These are phyloP conservation scores for Sporothrix globosa DNA, from an alignment of 2,329 filamentous ascomycete genomes.

Conservation along the genomic window DNA sequence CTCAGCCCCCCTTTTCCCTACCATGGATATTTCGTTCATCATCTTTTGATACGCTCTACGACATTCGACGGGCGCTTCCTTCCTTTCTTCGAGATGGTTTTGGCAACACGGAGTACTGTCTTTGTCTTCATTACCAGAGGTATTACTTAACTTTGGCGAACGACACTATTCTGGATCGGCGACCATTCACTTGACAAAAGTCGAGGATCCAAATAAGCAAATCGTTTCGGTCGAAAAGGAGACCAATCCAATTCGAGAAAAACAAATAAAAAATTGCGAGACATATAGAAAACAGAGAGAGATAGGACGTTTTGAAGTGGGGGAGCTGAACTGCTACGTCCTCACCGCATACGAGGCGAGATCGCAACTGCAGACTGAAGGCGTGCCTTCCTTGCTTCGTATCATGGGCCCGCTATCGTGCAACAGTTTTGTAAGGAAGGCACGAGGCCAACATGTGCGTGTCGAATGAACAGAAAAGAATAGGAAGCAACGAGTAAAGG, in stretches of 20 bases:
- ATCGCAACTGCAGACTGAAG: not conserved
- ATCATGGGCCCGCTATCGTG: not conserved
- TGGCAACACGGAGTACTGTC: too few species aligned
- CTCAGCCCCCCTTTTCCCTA: not conserved
- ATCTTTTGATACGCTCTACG: not conserved
- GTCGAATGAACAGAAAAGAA: not conserved
- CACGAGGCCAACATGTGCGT: not conserved
- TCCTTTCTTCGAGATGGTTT: not conserved
- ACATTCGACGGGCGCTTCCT: too few species aligned
- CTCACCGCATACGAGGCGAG: not conserved
- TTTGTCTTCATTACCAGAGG: not conserved
- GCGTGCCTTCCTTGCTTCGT: not conserved
- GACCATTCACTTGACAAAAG: not conserved
- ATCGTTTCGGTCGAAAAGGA: not conserved
- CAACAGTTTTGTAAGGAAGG: not conserved
- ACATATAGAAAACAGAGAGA: not conserved
- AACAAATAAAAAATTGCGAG: not conserved
- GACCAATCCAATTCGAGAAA: not conserved
- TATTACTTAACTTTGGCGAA: not conserved
- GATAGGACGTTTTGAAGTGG: slow-evolving; percentile 13
- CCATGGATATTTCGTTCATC: not conserved
- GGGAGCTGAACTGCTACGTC: not conserved
- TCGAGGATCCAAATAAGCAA: not conserved
- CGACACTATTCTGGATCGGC: not conserved
- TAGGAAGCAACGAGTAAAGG: not conserved